Base-by-base conservation (phyloP, 2,329 filamentous ascomycete genomes). In the Apiospora koreana region DNA sequence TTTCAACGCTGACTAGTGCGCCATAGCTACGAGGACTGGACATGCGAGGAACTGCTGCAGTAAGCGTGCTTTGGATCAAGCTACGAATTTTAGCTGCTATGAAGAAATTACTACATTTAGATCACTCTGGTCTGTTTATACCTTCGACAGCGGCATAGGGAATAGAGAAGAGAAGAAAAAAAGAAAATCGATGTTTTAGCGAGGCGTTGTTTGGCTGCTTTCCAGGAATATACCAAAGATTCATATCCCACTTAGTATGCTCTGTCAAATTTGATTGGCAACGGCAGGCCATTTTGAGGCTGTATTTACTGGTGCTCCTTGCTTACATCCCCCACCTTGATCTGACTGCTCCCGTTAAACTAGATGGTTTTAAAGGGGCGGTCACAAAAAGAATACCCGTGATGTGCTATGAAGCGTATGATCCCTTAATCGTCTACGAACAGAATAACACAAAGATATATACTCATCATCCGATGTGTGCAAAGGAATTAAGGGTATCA, bases 11-110 rank as follows among this genome's bases (percentile, higher is more conserved):
- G n/a, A 41, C 23, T 50, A 25, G 7, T n/a, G 3, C 9, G 31
- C 38, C 68, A n/a, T 75, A 95, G 93, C 85, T 98, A 98, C 83
- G 96, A 99, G 87, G 96, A 99, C 82, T 99, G 96, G 96, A 97
- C 95, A 45, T 98, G 95, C 83, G 96, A 98, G 84, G 96, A 99
- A 83, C 87, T 98, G 74, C 88, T 97, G 69, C 88, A 89, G 81
- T 90, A 81, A 68, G 38, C 7, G n/a, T 54, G 45, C 45, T 68
- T 38, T 38, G 31, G 21, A 5, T 38, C 9, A 62, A 38, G 50
- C 41, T 12, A 45, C 10, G 25, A 67, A 12, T 35, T n/a, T 35
- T 16, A 46, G 65, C 25, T 46, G 42, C 42, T 35, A 18, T 45
- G 42, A 21, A 62, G 18, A 35, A 35, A 58, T n/a, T n/a, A 31